Evolutionary conservation across 768 basidiomycete species (phyloP), one percentile per base, ranked within the genome.

Genomic region (Neoboletus magnificus): DNA sequence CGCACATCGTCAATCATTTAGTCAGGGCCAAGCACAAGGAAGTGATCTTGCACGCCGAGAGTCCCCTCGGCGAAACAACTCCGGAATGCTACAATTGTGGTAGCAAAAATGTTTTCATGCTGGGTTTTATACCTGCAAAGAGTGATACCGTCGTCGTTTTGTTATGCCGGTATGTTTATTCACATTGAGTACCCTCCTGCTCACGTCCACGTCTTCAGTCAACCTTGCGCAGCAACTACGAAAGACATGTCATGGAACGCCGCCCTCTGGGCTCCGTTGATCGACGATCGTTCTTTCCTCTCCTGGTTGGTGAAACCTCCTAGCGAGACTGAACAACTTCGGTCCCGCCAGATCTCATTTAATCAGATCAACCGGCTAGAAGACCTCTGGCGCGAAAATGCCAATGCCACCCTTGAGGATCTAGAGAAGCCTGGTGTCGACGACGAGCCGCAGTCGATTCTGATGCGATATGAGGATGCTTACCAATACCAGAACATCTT

Each of bases 401-500:
- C 93, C 9, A 86, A 82, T 62, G 97, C 96, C 13, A 98, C 91
- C 4, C 80, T 99, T 4, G 94, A 98, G 68, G 97, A 99, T 71
- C 84, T 98, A 10, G 96, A 97, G 69, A 95, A 97, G 68, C 93
- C 94, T 0, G 94, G 95, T 7, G 91, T 98, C 1, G 97, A 99
- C 65, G 97, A 99, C 71, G 97, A 99, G 66, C 94, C 97, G 4
- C 94, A 98, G 70, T 84, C 89, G 8, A 89, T 99, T 58, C 69
- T 96, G 23, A 74, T 90, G 51, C 87, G 86, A 60, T 99, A 99
- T 71, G 96, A 98, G 69, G 97, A 99, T 71, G 97, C 97, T 43
- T 99, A 98, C 68, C 97, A 98, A 66, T 99, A 99, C 71, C 97
- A 99, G 76, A 99, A 99, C 69, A 98, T 99, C 53, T 96, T 98